Base-by-base conservation (phyloP, 371 early-diverging fungal genomes). In the Apophysomyces trapeziformis region DNA sequence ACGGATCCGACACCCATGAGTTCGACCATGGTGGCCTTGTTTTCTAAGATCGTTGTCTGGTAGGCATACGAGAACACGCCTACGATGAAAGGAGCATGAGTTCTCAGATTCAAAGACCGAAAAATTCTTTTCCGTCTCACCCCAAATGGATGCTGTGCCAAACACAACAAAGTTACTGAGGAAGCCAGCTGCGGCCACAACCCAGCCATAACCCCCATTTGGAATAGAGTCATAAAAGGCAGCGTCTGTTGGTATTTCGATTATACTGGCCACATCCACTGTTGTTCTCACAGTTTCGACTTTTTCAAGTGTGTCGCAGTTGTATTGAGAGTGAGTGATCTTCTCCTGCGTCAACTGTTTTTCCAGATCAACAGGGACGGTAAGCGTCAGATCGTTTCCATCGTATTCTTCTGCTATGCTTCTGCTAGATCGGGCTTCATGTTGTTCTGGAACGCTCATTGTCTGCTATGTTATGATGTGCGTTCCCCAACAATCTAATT, bases 1-100 rank as follows among this genome's bases (percentile, higher is more conserved):
- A 78, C 57, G 2, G 83, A 77, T 0, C 86, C 86, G n/a, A 86
- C 75, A 65, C 83, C 78, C 75, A 84, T 78, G 2, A 86, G 63
- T 39, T 83, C 68, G 16, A 82, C 66, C 1, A 78, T 78, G 6
- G 72, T 71, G 14, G 82, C 73, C 41, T 74, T 64, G 35, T 74
- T 80, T 62, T 71, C 61, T 21, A 79, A 71, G 8, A 74, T 47
- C 7, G 70, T 68, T 1, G 69, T 72, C 3, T 74, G 72, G 38
- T 56, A 71, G 16, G 74, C 77, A 66, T 76, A 68, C 8, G 76
- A 79, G n/a, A 79, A 79, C 1, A 79, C 74, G 60, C 78, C 78
- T 78, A 63, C 6, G 7, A 57, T 43, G 36, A 54, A 26, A 26
- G 32, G 32, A 26, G 32, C 32, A 26, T 26, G 32, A 26, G 32